These are phyloP conservation scores for Flaveria ramosissima DNA, from an alignment of 129 eudicot genomes.

Conservation along the genomic window DNA sequence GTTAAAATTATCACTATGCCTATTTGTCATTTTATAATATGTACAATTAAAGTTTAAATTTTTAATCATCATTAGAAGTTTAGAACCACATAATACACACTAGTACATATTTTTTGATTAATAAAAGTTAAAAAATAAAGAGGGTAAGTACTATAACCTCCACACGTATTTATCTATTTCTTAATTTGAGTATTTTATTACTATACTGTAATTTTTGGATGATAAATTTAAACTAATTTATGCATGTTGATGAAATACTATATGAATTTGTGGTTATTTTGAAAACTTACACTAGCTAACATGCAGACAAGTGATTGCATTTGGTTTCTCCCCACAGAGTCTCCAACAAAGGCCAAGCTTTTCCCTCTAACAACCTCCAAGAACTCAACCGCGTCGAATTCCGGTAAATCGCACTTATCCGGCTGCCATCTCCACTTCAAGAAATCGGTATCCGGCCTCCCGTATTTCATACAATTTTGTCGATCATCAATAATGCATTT, in stretches of 20 bases:
- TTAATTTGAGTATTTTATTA: neutral
- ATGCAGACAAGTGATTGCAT: slow-evolving; percentile 72
- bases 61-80: too few relatives aligned
- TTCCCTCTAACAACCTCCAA: slow-evolving; percentile 61
- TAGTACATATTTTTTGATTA: too few relatives aligned
- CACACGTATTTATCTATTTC: slow-evolving; percentile 5
- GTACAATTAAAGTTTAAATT: too few relatives aligned
- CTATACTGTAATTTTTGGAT: slow-evolving; percentile 5
- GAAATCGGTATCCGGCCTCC: slow-evolving; percentile 60
- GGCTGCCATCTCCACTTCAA: slow-evolving; percentile 75
- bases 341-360: slow-evolving; percentile 59
- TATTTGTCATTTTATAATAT: slow-evolving; percentile 28
- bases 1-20: slow-evolving; percentile 24
- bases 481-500: slow-evolving; percentile 50
- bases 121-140: too few relatives aligned
- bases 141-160: too few relatives aligned
- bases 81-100: too few relatives aligned
- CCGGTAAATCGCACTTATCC: slow-evolving; percentile 58
- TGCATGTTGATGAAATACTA: slow-evolving; percentile 25
- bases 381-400: slow-evolving; percentile 54
- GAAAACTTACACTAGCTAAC: slow-evolving; percentile 57
- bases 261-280: neutral
- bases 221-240: slow-evolving; percentile 13
- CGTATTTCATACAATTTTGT: slow-evolving; percentile 69
- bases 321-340: slow-evolving; percentile 68